A percentile compares a stretch with the other conserved stretches of the same genome.
These are phyloP conservation scores for Diaporthe caulivora DNA, from an alignment of 2,329 filamentous ascomycete genomes.

Conservation along the genomic window DNA sequence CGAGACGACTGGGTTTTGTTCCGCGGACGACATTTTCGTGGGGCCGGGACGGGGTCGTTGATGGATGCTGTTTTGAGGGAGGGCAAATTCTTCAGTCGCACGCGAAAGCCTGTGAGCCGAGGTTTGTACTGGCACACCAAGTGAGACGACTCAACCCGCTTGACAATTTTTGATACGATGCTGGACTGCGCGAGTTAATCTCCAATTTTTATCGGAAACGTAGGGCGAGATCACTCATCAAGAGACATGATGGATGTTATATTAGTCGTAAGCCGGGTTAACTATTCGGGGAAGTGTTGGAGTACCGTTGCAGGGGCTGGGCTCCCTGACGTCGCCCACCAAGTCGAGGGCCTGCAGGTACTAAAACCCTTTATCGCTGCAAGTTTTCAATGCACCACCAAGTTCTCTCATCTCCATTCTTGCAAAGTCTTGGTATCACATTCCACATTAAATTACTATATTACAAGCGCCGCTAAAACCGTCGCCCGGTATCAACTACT, in stretches of 20 bases:
- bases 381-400: background rate
- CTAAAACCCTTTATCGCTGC: background rate
- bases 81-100: slow-evolving; percentile 12
- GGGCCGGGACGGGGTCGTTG: background rate
- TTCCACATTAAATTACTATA: slow-evolving; percentile 6
- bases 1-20: background rate
- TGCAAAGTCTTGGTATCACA: too few relatives aligned
- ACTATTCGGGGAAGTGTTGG: background rate
- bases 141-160: background rate
- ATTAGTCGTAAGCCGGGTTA: too few relatives aligned
- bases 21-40: slow-evolving; percentile 31
- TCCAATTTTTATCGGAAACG: background rate
- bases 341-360: background rate
- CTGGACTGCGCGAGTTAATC: background rate
- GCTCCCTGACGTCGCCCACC: background rate
- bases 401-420: too few relatives aligned
- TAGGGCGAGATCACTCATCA: background rate
- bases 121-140: background rate
- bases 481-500: background rate
- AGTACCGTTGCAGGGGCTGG: background rate
- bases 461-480: background rate
- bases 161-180: background rate
- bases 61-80: background rate
- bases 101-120: background rate
- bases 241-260: background rate